Base-by-base conservation (phyloP, 352 stramenopile species). In the Globisporangium parvum region DNA sequence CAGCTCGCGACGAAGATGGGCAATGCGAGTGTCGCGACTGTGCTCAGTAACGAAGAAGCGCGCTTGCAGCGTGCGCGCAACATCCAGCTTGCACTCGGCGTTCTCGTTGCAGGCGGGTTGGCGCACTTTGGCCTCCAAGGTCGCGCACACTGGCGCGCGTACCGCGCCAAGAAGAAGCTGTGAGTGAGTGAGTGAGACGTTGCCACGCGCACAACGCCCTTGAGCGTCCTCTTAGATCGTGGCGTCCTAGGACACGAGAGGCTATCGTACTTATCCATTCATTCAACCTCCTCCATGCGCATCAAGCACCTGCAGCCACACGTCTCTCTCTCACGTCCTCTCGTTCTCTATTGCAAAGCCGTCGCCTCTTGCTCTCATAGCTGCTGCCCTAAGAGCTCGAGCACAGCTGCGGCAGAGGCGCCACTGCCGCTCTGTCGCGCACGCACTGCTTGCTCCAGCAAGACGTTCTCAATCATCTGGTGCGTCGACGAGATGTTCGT, bases 391-490 rank as follows among this genome's bases (percentile, higher is more conserved):
- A 37, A 1, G 31, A 37, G 31, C 31, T 12, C 18, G 3, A 47
- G 10, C 18, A 26, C 41, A 24, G 17, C 5, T 10, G 17, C n/a
- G 23, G 41, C 17, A 47, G 6, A 2, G n/a, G 18, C 9, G 8
- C 41, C 8, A 26, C n/a, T 14, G 20, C 11, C 20, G 8, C 41
- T 4, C 18, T 28, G 41, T 10, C 41, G 41, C 41, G 41, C 41
- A 23, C 11, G n/a, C 41, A 47, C 41, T 4, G 41, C 41, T 14
- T 47, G 41, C 41, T 47, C 41, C 2, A 47, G 41, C 41, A 47
- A 23, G 57, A 76, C 69, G 42, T 80, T 83, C 60, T 83, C 73
- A 26, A 80, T 80, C 67, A 80, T 79, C 46, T 83, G 73, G 24
- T 60, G 46, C 15, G 42, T 55, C 47, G 53, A 53, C 10, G 40